phyloP scores from a whole-genome alignment of 768 basidiomycete genomes.

The Polyporus arcularius region DNA sequence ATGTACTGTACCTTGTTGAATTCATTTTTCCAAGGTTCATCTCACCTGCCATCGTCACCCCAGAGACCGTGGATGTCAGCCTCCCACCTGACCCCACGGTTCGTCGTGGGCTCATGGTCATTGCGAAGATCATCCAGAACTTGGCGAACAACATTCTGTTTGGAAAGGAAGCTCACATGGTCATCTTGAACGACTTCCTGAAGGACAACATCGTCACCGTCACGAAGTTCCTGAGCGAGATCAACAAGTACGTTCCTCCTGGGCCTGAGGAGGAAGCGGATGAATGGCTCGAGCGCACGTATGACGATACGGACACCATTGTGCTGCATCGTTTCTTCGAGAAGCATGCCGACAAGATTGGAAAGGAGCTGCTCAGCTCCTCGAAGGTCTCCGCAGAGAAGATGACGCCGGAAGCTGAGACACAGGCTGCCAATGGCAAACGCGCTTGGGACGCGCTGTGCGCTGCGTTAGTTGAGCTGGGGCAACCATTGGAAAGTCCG shows the following conservation, averaged over 20 bases:
- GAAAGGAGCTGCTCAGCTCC: slow-evolving; percentile 80
- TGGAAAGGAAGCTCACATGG: slow-evolving; percentile 89
- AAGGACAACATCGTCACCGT: slow-evolving; percentile 69
- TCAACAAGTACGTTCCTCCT: slow-evolving; percentile 52
- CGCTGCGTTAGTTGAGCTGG: slow-evolving; percentile 76
- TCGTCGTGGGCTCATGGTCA: slow-evolving; percentile 79
- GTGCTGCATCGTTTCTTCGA: slow-evolving; percentile 84
- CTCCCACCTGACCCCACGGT: slow-evolving; percentile 62
- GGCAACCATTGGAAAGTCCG: slow-evolving; percentile 67
- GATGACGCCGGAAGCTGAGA: slow-evolving; percentile 39
- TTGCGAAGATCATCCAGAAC: slow-evolving; percentile 92
- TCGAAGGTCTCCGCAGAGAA: slow-evolving; percentile 50
- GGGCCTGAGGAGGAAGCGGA: slow-evolving; percentile 62
- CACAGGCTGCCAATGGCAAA: slow-evolving; percentile 62
- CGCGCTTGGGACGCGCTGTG: slow-evolving; percentile 85
- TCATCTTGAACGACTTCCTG: slow-evolving; percentile 74
- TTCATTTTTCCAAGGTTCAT: slow-evolving; percentile 61
- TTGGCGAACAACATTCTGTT: slow-evolving; percentile 94
- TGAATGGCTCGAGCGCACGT: slow-evolving; percentile 73
- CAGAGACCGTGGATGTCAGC: slow-evolving; percentile 83
- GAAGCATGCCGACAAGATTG: slow-evolving; percentile 84
- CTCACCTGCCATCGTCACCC: slow-evolving; percentile 86
- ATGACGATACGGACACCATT: slow-evolving; percentile 82
- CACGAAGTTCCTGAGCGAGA: slow-evolving; percentile 74
- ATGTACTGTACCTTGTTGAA: background rate